Evolutionary conservation across 306 rosid genomes (phyloP), one percentile per base, ranked within the genome.

Genomic region (Quercus cerris): DNA sequence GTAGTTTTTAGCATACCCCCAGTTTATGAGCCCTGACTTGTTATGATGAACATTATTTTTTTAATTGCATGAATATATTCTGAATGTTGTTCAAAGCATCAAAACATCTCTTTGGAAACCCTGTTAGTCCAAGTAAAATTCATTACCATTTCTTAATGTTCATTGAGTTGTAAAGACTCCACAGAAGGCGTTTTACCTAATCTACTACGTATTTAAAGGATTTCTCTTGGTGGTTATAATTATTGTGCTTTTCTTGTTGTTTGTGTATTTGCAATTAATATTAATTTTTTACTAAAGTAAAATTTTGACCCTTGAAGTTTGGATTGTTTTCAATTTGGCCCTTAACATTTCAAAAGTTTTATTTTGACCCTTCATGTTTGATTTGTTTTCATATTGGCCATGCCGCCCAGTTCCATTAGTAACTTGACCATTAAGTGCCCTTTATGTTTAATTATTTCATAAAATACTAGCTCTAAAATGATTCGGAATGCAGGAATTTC

Each of bases 1-100:
- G 98, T 94, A 87, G 63, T 20, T 67, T 49, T 1, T 15, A 6
- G 17, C 77, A 23, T 58, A 41, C 33, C 66, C 81, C 35, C 49
- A 30, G 20, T 58, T 66, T 79, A 63, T 38, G 75, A 61, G 70
- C 74, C 71, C 69, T 62, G 75, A 18, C 67, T 59, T 77, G 25
- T 81, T 73, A 38, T 70, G 75, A 84, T 74, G 49, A 76, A 56
- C 56, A 62, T 55, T 46, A 69, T 58, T 73, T 75, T 46, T 33
- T 30, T 57, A 64, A 52, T 72, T 84, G 70, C 31, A 59, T 72
- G 30, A 35, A 51, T 63, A 23, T 61, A 22, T 20, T 38, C 49
- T 63, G 5, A 30, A 52, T 5, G 74, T 20, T 55, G 51, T 56
- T 74, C 17, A 10, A 55, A 12, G 61, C 58, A 66, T 56, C 78